Percentiles rank a stretch among this genome's conserved stretches.
Evolutionary conservation across 140 eudicot genomes (phyloP).

Genomic region (Cichorium intybus): DNA sequence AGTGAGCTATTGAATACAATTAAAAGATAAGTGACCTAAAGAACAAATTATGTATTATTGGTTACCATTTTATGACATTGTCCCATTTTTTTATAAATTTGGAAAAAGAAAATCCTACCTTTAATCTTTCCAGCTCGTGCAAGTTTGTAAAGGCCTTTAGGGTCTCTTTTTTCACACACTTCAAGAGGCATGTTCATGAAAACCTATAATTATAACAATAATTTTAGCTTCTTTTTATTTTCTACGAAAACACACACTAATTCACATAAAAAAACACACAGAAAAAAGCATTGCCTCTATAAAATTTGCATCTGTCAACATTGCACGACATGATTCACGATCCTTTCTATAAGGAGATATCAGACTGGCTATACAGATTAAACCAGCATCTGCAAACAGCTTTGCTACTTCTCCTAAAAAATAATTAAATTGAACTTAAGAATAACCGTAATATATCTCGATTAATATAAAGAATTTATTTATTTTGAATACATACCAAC

Average conservation of each 20-base stretch:
- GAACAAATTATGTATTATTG: too few relatives aligned
- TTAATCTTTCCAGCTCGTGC: conserved; percentile 96
- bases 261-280: neutral
- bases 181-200: conserved; percentile 93
- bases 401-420: conserved; percentile 83
- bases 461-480: too few relatives aligned
- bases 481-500: conserved; percentile 75
- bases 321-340: conserved; percentile 95
- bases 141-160: conserved; percentile 97
- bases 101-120: conserved; percentile 46
- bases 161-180: conserved; percentile 91
- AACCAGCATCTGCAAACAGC: conserved; percentile 95
- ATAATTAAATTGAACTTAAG: conserved; percentile 13
- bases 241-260: neutral
- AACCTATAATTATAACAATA: conserved; percentile 43
- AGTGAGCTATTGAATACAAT: too few relatives aligned
- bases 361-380: conserved; percentile 93
- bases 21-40: too few relatives aligned
- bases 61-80: too few relatives aligned
- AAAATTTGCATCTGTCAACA: conserved; percentile 65
- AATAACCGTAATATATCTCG: neutral
- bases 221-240: neutral
- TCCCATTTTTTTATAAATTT: too few relatives aligned
- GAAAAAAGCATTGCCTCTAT: conserved; percentile 67
- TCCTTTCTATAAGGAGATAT: conserved; percentile 96